Evolutionary conservation across 2,329 filamentous ascomycete species (phyloP).

Genomic region (Fusarium keratoplasticum): DNA sequence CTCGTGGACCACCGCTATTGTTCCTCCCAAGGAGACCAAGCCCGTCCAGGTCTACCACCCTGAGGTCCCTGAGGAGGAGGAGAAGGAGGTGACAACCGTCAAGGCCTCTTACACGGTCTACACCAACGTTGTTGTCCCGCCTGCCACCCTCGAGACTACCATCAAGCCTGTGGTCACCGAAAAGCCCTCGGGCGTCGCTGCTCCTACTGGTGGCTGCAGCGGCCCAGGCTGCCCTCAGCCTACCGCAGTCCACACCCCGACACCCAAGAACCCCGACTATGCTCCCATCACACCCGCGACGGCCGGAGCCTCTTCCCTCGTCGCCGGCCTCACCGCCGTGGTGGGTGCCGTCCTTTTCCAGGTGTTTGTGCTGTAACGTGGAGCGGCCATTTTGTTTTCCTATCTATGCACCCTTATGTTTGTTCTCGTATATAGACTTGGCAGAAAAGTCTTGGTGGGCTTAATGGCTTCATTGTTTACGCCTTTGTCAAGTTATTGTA

Average conservation of each 20-base stretch:
- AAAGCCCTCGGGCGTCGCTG: constrained; percentile 33
- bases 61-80: constrained; percentile 23
- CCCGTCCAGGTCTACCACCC: constrained; percentile 24
- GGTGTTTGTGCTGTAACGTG: constrained; percentile 44
- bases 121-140: constrained; percentile 23
- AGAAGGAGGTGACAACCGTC: constrained; percentile 5
- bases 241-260: constrained; percentile 11
- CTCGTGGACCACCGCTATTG: constrained; percentile 34
- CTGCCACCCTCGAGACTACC: constrained; percentile 30
- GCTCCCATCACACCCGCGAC: constrained; percentile 54
- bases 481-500: background rate
- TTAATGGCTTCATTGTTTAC: background rate
- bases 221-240: constrained; percentile 36
- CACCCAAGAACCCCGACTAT: background rate
- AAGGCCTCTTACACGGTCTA: constrained; percentile 24
- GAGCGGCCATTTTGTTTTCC: background rate
- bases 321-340: constrained; percentile 42
- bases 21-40: constrained; percentile 32
- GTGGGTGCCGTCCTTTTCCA: constrained; percentile 44
- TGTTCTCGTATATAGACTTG: constrained; percentile 13
- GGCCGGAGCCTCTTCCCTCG: constrained; percentile 57
- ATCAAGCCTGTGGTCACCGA: constrained; percentile 34
- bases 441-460: constrained; percentile 9
- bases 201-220: constrained; percentile 42
- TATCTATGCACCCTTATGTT: background rate